Evolutionary conservation across 73 alveolate species (phyloP).

Genomic region (Strombidium stylifer): DNA sequence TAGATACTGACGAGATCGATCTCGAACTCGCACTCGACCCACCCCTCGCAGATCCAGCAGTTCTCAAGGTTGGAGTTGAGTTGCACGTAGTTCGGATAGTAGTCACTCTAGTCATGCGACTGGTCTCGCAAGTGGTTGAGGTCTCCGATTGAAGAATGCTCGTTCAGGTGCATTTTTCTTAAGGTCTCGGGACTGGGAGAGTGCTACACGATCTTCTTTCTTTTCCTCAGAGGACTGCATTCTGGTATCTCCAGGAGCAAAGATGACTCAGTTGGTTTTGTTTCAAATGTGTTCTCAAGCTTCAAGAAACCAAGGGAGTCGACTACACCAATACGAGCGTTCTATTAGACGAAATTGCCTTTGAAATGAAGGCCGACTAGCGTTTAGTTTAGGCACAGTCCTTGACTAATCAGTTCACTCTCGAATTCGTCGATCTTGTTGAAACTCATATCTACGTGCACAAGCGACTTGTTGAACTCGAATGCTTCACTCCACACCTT

Average conservation of each 20-base stretch:
- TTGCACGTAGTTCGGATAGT: constrained; percentile 6
- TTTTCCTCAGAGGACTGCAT: too few relatives aligned
- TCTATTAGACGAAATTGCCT: too few relatives aligned
- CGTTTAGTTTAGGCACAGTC: constrained; percentile 54
- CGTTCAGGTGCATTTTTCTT: background rate
- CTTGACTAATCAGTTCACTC: constrained; percentile 41
- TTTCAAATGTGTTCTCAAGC: constrained; percentile 25
- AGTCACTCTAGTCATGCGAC: background rate
- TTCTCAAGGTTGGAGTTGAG: constrained; percentile 11
- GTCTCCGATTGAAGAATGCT: background rate
- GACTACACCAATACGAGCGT: constrained; percentile 59
- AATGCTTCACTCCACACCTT: constrained; percentile 14
- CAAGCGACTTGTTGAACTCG: constrained; percentile 6
- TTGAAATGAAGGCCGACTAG: constrained; percentile 67
- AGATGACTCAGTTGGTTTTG: constrained; percentile 11
- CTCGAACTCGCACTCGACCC: constrained; percentile 38
- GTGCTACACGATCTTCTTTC: background rate
- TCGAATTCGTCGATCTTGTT: constrained; percentile 21
- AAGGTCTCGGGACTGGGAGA: background rate
- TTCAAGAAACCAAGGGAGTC: constrained; percentile 68
- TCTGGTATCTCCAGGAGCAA: background rate
- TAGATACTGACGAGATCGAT: constrained; percentile 7
- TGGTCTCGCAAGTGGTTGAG: constrained; percentile 4
- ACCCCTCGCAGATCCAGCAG: constrained; percentile 68
- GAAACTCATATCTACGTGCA: constrained; percentile 48